Evolutionary conservation across 1,284 basidiomycete species (phyloP), one percentile per base, ranked within the genome.

Genomic region (Somion occarium): DNA sequence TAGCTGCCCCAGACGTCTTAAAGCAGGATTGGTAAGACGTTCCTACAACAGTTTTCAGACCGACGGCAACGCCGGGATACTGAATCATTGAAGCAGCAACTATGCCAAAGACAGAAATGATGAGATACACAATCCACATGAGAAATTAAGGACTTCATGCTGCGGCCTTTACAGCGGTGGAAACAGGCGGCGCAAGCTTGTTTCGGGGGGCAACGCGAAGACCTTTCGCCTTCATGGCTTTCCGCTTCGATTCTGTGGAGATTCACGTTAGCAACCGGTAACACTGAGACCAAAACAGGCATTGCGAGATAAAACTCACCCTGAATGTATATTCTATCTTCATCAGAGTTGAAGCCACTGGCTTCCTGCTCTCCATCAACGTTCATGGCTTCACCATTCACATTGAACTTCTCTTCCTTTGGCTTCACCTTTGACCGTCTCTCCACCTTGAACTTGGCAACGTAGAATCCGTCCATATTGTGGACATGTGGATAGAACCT

Each of bases 401-500:
- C 65, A 23, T 71, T 74, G 18, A 66, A 67, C 38, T 65, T 69
- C 19, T 69, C 70, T 20, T 62, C 64, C 39, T 62, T 65, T 24
- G 64, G 64, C 46, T 63, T 64, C 48, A 59, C 65, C 72, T 91
- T 94, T 47, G 71, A 66, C 54, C 85, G 79, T 69, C 83, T 89
- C 65, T 85, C 88, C 20, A 99, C 86, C 71, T 93, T 97, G 78
- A 99, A 91, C 72, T 99, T 99, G 58, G 96, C 95, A 50, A 99
- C 94, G 69, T 85, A 99, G 79, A 99, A 99, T 2, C 97, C 97
- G 69, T 99, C 97, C 91, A 99, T 92, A 66, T 92, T 92, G 67
- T 91, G 88, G 60, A 91, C 88, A 67, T 94, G 91, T 12, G 92
- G 92, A 66, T 92, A 94, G 69, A 91, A 93, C 53, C 94, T 75